phyloP scores from a whole-genome alignment of 306 rosid genomes.

The Cicer pinnatifidum region DNA sequence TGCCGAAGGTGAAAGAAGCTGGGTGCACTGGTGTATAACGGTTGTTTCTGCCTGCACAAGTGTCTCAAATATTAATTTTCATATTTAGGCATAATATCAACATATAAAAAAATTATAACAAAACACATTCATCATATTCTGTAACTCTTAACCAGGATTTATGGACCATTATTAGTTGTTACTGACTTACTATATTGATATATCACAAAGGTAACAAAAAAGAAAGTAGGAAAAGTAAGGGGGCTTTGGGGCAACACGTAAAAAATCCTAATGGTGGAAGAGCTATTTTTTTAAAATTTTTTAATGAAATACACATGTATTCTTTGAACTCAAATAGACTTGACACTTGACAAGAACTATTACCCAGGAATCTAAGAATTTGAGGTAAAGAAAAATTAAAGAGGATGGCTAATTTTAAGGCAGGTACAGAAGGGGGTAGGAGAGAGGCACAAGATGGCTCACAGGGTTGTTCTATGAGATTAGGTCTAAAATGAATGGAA shows the following conservation, averaged over 20 bases:
- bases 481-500: neutral
- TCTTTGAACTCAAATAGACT: neutral
- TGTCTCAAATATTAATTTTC: constrained; percentile 38
- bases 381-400: neutral
- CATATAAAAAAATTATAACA: constrained; percentile 15
- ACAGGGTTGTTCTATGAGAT: neutral
- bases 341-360: constrained; percentile 4
- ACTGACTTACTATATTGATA: neutral
- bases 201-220: neutral
- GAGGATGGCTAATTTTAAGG: neutral
- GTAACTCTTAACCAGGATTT: constrained; percentile 17
- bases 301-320: neutral
- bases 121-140: constrained; percentile 14
- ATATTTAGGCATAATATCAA: neutral
- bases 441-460: neutral
- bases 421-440: neutral
- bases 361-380: neutral
- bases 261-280: neutral
- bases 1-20: constrained; percentile 89
- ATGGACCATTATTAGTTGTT: neutral
- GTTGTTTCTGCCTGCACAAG: constrained; percentile 83
- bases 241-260: neutral
- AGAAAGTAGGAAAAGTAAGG: constrained; percentile 1
- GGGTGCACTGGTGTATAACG: constrained; percentile 88
- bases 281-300: neutral